Conservation (phyloP, 768 basidiomycete genomes). For the Hebeloma cylindrosporum region DNA sequence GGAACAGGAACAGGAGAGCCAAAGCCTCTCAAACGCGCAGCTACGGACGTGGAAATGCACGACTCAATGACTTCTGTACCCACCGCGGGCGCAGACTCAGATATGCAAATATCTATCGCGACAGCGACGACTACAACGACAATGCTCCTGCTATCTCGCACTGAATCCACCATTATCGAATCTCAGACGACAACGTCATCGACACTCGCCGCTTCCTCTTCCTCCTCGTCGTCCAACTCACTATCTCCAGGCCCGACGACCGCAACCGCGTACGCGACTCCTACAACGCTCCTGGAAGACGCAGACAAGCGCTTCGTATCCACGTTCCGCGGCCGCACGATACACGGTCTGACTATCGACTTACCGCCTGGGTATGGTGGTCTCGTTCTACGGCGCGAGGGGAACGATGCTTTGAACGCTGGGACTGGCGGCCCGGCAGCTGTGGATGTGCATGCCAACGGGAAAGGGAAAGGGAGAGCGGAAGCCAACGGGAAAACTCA, state of each 20-base stretch:
- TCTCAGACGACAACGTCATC: slow-evolving; percentile 10
- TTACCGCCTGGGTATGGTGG: slow-evolving; percentile 71
- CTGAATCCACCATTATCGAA: slow-evolving; percentile 3
- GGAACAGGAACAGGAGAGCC: background rate
- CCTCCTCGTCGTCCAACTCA: too few species aligned
- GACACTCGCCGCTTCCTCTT: slow-evolving; percentile 12
- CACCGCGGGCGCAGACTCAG: too few species aligned
- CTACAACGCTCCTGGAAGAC: slow-evolving; percentile 17
- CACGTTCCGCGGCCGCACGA: slow-evolving; percentile 71
- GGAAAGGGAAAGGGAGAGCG: slow-evolving; percentile 3
- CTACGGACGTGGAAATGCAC: slow-evolving; percentile 3
- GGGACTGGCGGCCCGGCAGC: slow-evolving; percentile 7
- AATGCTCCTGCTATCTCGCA: background rate
- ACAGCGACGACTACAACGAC: background rate
- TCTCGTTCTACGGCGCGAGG: slow-evolving; percentile 49
- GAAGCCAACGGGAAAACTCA: slow-evolving; percentile 11
- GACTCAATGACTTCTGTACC: too few species aligned
- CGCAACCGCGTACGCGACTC: background rate
- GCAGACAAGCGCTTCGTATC: slow-evolving; percentile 47
- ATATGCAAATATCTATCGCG: background rate
- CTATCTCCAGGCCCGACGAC: too few species aligned
- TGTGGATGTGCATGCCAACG: slow-evolving; percentile 4
- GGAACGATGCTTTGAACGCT: slow-evolving; percentile 6
- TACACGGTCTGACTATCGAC: slow-evolving; percentile 63
- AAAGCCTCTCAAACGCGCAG: too few species aligned